Evolutionary conservation across 352 stramenopile species (phyloP).

Genomic region (Phytophthora podocarpi): DNA sequence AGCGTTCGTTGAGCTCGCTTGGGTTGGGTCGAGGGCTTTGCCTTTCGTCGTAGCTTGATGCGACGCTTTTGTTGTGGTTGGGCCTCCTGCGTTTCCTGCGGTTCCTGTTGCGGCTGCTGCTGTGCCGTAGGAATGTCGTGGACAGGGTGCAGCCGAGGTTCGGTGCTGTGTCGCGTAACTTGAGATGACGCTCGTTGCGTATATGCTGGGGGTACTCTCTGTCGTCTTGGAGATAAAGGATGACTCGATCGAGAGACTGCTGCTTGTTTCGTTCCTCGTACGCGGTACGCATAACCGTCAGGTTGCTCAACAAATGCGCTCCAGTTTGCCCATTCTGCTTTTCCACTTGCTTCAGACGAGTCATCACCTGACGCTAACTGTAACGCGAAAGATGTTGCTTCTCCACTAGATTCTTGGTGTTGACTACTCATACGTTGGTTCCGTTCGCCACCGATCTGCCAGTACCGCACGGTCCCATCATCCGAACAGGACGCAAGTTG

Average conservation of each 20-base stretch:
- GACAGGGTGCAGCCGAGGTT: conserved; percentile 30
- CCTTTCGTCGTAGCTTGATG: conserved; percentile 25
- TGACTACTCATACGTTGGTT: background rate
- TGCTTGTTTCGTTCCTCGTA: conserved; percentile 24
- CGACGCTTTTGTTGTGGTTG: conserved; percentile 12
- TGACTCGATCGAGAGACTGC: background rate
- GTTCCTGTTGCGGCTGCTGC: conserved; percentile 16
- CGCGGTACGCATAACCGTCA: conserved; percentile 34
- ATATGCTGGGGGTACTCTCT: background rate
- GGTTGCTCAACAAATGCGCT: conserved; percentile 37
- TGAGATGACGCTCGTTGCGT: conserved; percentile 27
- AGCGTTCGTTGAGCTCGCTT: conserved; percentile 44
- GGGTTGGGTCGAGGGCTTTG: background rate
- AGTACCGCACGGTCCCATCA: conserved; percentile 64
- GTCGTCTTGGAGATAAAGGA: conserved; percentile 5
- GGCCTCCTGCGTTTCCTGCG: conserved; percentile 1
- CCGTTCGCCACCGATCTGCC: conserved; percentile 32
- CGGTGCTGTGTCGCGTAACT: conserved; percentile 26
- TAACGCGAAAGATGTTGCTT: conserved; percentile 24
- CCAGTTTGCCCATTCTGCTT: conserved; percentile 41
- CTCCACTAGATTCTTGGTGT: background rate
- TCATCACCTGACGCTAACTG: background rate
- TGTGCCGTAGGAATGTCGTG: conserved; percentile 12
- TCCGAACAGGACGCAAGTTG: conserved; percentile 65
- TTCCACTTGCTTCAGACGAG: background rate